Evolutionary conservation across 345 rosid genomes (phyloP).

Genomic region (Salix caprea): DNA sequence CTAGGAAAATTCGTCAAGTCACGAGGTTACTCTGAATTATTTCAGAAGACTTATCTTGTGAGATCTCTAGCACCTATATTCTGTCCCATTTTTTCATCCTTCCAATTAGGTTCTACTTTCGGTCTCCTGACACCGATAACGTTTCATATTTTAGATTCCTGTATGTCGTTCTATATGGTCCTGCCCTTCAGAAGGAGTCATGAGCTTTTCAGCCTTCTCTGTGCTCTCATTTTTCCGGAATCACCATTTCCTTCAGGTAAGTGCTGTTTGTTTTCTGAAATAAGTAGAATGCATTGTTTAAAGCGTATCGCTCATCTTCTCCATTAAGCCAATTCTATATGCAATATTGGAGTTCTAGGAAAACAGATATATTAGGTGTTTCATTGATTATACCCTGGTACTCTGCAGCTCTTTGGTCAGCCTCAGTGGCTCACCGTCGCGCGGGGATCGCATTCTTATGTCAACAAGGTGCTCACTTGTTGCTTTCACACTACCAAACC

Average conservation of each 20-base stretch:
- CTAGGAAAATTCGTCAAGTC: slow-evolving; percentile 60
- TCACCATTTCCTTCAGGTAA: slow-evolving; percentile 90
- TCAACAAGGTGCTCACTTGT: slow-evolving; percentile 47
- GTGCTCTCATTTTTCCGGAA: slow-evolving; percentile 80
- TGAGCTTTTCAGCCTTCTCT: slow-evolving; percentile 75
- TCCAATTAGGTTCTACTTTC: neutral
- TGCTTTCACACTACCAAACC: neutral
- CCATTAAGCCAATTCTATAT: no score
- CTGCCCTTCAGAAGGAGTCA: slow-evolving; percentile 66
- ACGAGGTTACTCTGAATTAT: slow-evolving; percentile 69
- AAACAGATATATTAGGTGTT: neutral
- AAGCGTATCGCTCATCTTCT: no score
- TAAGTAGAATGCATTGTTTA: neutral
- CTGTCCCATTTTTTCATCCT: neutral
- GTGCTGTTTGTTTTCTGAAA: neutral
- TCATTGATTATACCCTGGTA: neutral
- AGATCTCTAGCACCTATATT: slow-evolving; percentile 16
- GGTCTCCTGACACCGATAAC: neutral
- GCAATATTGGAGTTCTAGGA: neutral
- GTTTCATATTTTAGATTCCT: slow-evolving; percentile 49
- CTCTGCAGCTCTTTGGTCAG: slow-evolving; percentile 63
- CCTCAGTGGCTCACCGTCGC: slow-evolving; percentile 89
- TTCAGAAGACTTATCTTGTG: slow-evolving; percentile 83
- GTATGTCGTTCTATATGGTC: slow-evolving; percentile 92
- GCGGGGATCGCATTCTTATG: slow-evolving; percentile 61